Evolutionary conservation across 2,329 filamentous ascomycete genomes (phyloP).

Genomic region (Pseudohalonectria lignicola): DNA sequence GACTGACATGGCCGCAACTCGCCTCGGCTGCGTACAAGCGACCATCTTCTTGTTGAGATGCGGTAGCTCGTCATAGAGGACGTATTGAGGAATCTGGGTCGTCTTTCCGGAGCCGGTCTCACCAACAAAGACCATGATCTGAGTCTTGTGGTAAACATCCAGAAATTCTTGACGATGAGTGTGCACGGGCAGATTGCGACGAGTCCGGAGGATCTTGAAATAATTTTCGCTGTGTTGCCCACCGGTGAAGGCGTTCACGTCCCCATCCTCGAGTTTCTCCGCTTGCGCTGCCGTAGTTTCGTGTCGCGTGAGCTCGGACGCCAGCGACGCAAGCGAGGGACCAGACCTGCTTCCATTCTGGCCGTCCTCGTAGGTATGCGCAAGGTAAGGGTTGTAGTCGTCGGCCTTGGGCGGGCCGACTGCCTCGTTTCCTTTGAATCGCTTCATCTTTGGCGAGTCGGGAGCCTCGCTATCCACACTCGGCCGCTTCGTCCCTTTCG

Average conservation of each 20-base stretch:
- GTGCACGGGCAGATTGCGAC: slow-evolving; percentile 82
- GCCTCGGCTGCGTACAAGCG: slow-evolving; percentile 92
- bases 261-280: slow-evolving; percentile 63
- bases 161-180: slow-evolving; percentile 93
- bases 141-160: slow-evolving; percentile 80
- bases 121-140: slow-evolving; percentile 97
- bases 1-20: slow-evolving; percentile 97
- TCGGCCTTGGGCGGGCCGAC: slow-evolving; percentile 5
- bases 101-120: slow-evolving; percentile 99
- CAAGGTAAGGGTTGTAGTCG: slow-evolving; percentile 73
- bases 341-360: slow-evolving; percentile 23
- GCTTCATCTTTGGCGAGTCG: slow-evolving; percentile 18
- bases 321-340: slow-evolving; percentile 27
- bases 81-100: slow-evolving; percentile 97
- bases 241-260: slow-evolving; percentile 78
- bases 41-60: slow-evolving; percentile 80
- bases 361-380: slow-evolving; percentile 64
- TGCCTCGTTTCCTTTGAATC: slow-evolving; percentile 11
- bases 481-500: slow-evolving; percentile 28
- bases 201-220: slow-evolving; percentile 75
- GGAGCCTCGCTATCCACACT: slow-evolving; percentile 30
- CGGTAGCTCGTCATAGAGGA: slow-evolving; percentile 91
- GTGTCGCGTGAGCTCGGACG: slow-evolving; percentile 64
- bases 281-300: slow-evolving; percentile 70
- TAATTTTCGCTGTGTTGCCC: slow-evolving; percentile 70